These are phyloP conservation scores for Zopfia rhizophila DNA, from an alignment of 2,329 filamentous ascomycete species.

Conservation along the genomic window DNA sequence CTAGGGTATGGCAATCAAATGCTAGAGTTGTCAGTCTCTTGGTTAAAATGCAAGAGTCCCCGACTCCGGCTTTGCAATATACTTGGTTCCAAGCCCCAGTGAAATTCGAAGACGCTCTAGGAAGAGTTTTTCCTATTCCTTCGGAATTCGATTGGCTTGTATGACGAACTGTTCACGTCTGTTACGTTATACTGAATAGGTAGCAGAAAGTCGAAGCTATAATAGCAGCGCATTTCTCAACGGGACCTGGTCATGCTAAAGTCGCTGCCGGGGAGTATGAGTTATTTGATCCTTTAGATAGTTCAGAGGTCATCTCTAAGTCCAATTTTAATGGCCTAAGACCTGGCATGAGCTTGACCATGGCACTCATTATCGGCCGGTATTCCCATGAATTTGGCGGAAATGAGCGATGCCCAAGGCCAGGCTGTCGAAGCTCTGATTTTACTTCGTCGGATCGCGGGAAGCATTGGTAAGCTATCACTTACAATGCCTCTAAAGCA, in stretches of 20 bases:
- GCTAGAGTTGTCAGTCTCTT: no score
- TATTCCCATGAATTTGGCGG: no score
- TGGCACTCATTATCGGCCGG: slow-evolving; percentile 8
- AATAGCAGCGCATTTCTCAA: slow-evolving; percentile 1
- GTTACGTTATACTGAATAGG: slow-evolving; percentile 6
- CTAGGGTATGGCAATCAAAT: no score
- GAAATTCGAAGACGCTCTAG: slow-evolving; percentile 3
- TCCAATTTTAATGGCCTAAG: slow-evolving; percentile 5
- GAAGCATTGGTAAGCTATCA: no score
- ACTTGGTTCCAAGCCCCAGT: slow-evolving; percentile 2
- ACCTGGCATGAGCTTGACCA: slow-evolving; percentile 8
- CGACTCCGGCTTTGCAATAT: no score
- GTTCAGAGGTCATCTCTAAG: slow-evolving; percentile 1
- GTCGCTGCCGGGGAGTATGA: slow-evolving; percentile 8
- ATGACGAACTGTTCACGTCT: slow-evolving; percentile 5
- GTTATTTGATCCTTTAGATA: slow-evolving; percentile 3
- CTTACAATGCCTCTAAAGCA: no score
- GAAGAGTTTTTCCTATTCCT: slow-evolving; percentile 1
- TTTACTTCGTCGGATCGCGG: no score
- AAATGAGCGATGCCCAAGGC: no score
- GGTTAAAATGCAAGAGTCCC: no score
- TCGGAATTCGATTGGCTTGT: slow-evolving; percentile 2
- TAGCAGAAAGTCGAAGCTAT: slow-evolving; percentile 7
- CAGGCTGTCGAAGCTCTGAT: no score
- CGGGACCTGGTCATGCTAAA: slow-evolving; percentile 3